These are phyloP conservation scores for Boletus pseudopeckii DNA, from an alignment of 768 basidiomycete genomes.

Conservation along the genomic window DNA sequence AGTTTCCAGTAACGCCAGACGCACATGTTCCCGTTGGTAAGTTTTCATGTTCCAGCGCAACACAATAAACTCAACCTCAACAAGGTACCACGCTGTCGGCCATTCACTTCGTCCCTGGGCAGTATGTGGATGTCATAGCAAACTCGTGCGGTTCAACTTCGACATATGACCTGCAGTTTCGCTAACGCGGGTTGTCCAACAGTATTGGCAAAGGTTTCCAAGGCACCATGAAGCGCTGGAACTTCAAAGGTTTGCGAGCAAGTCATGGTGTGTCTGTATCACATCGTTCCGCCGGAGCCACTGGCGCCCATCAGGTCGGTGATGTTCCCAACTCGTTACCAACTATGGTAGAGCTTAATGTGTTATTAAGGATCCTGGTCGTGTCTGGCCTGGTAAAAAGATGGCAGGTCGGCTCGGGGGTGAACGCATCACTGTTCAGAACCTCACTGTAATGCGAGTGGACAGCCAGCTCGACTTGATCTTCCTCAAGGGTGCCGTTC, in stretches of 20 bases:
- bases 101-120: slow-evolving; percentile 95
- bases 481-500: slow-evolving; percentile 88
- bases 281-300: slow-evolving; percentile 90
- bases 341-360: neutral
- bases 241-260: slow-evolving; percentile 85
- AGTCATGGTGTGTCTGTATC: slow-evolving; percentile 96
- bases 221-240: slow-evolving; percentile 95
- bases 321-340: neutral
- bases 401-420: slow-evolving; percentile 96
- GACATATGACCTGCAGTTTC: neutral
- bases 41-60: slow-evolving; percentile 25
- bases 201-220: slow-evolving; percentile 98
- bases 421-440: slow-evolving; percentile 77
- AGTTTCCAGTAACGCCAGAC: slow-evolving; percentile 86
- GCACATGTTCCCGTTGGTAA: slow-evolving; percentile 86
- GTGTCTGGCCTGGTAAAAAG: slow-evolving; percentile 96
- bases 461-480: slow-evolving; percentile 85
- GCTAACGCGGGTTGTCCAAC: slow-evolving; percentile 9
- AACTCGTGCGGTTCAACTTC: slow-evolving; percentile 62
- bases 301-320: slow-evolving; percentile 89
- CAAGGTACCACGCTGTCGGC: slow-evolving; percentile 86
- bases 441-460: slow-evolving; percentile 83
- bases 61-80: neutral
- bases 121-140: slow-evolving; percentile 88
- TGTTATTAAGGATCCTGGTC: slow-evolving; percentile 78